Percentiles rank a stretch among this genome's conserved stretches.
These are phyloP conservation scores for Clavariopsis aquatica DNA, from an alignment of 495 filamentous ascomycete species.

Conservation along the genomic window DNA sequence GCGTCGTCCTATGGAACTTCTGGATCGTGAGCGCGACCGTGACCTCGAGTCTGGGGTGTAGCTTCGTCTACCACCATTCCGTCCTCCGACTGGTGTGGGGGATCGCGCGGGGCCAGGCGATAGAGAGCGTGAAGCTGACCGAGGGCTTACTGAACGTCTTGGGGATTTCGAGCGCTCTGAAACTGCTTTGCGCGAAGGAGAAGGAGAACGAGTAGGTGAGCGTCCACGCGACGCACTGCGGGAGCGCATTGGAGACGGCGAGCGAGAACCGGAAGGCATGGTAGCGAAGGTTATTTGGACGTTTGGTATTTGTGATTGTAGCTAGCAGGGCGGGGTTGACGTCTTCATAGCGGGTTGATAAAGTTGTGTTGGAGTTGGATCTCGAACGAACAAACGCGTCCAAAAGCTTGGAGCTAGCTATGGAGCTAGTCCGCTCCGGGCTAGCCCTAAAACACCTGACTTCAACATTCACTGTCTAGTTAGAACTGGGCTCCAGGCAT, in stretches of 20 bases:
- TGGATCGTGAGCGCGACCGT: conserved; percentile 9
- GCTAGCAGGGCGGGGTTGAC: background rate
- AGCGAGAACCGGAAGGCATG: conserved; percentile 30
- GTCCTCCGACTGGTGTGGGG: conserved; percentile 14
- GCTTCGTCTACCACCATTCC: conserved; percentile 50
- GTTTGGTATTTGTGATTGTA: background rate
- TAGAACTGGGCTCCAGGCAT: background rate
- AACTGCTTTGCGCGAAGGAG: conserved; percentile 12
- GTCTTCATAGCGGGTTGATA: background rate
- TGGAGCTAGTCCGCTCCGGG: background rate
- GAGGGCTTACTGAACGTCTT: conserved; percentile 55
- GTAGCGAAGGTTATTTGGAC: background rate
- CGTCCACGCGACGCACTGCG: conserved; percentile 41
- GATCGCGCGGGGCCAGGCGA: conserved; percentile 18
- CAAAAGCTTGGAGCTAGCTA: conserved; percentile 18
- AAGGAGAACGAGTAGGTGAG: conserved; percentile 35
- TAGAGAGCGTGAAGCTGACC: conserved; percentile 45
- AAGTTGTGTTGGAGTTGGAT: background rate
- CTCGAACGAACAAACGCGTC: conserved; percentile 8
- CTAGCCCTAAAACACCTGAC: background rate
- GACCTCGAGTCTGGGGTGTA: conserved; percentile 48
- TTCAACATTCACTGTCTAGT: background rate
- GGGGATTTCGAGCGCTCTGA: conserved; percentile 42
- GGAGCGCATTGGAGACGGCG: conserved; percentile 9
- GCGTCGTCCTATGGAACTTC: conserved; percentile 40